Conservation (phyloP, 331 rosid species). For the Quercus phellos region DNA sequence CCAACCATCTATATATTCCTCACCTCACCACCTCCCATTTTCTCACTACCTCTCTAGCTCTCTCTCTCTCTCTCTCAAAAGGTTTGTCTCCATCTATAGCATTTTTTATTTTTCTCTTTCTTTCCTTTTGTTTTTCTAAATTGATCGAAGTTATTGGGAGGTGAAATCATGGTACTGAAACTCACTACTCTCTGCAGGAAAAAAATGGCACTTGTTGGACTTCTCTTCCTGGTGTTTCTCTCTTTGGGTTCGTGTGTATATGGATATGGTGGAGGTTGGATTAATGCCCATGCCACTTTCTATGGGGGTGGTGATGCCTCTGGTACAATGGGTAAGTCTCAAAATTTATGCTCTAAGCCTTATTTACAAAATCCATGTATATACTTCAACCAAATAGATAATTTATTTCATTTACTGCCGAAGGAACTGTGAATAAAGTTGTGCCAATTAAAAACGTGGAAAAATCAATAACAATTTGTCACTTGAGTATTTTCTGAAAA, state of each 20-base stretch:
- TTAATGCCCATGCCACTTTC: constrained; percentile 69
- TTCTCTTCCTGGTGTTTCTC: constrained; percentile 39
- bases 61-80: not conserved
- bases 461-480: no score
- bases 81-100: not conserved
- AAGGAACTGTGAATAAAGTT: no score
- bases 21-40: constrained; percentile 7
- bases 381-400: not conserved
- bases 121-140: not conserved
- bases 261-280: constrained; percentile 44
- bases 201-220: constrained; percentile 36
- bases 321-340: constrained; percentile 67
- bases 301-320: constrained; percentile 84
- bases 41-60: constrained; percentile 5
- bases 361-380: not conserved
- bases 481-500: no score
- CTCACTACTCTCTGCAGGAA: not conserved
- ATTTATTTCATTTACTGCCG: no score
- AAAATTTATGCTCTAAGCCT: not conserved
- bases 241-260: constrained; percentile 19
- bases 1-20: constrained; percentile 39
- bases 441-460: rapidly evolving
- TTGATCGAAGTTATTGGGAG: not conserved
- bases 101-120: no score
- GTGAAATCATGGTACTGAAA: not conserved